Evolutionary conservation across 148 eudicot species (phyloP).

Genomic region (Dianthus caryophyllus): DNA sequence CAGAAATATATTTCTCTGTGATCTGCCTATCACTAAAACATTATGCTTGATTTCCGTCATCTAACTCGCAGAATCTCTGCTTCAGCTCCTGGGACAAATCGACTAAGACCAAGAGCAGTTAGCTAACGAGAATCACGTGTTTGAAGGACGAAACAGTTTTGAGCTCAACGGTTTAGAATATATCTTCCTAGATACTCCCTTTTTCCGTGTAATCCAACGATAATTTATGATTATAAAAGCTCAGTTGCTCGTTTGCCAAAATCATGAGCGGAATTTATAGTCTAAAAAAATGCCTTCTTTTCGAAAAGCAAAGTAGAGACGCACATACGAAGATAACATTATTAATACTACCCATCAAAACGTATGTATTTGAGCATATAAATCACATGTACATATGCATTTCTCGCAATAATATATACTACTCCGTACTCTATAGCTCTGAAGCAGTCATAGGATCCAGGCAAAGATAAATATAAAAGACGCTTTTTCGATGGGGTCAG

Average conservation of each 20-base stretch:
- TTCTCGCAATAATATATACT: background rate
- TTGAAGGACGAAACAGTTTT: background rate
- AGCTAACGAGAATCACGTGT: background rate
- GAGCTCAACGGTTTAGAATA: background rate
- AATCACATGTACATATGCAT: constrained; percentile 2
- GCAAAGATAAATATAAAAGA: constrained; percentile 4
- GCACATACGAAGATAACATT: background rate
- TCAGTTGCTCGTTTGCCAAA: background rate
- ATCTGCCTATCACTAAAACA: background rate
- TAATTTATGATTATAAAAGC: background rate
- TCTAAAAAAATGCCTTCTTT: constrained; percentile 9
- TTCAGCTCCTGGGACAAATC: background rate
- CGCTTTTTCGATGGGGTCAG: constrained; percentile 13
- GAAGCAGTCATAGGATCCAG: background rate
- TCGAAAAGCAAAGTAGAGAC: constrained; percentile 1
- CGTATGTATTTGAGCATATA: background rate
- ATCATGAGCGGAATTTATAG: constrained; percentile 3
- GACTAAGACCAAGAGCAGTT: background rate
- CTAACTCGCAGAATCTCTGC: background rate
- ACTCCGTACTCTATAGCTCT: background rate
- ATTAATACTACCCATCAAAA: background rate
- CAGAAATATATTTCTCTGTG: background rate
- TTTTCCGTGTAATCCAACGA: background rate
- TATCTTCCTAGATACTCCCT: background rate
- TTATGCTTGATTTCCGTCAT: background rate